phyloP scores from a whole-genome alignment of 768 basidiomycete genomes.

The Mycena haematopus region DNA sequence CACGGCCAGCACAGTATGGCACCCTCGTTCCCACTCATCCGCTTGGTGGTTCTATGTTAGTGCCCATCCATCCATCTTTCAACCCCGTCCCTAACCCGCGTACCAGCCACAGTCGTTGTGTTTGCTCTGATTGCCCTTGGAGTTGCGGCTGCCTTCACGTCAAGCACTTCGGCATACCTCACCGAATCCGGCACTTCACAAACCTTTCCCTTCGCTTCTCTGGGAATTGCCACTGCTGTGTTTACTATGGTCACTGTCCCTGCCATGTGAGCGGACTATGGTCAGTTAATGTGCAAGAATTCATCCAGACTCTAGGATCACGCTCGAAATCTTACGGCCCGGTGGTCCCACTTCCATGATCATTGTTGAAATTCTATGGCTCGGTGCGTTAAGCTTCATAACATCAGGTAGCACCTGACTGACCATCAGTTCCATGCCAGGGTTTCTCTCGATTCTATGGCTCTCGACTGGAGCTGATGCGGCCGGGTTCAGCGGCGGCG shows the following conservation, averaged over 20 bases:
- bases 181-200: too few relatives aligned
- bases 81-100: neutral
- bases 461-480: constrained; percentile 5
- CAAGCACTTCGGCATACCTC: constrained; percentile 2
- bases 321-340: constrained; percentile 15
- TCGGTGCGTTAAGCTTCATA: neutral
- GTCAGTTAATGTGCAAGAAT: neutral
- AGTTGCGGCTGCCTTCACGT: neutral
- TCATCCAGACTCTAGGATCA: constrained; percentile 6
- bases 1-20: neutral
- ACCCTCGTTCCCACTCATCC: neutral
- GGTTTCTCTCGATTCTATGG: constrained; percentile 11
- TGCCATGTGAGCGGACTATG: constrained; percentile 5
- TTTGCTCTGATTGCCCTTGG: constrained; percentile 1
- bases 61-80: neutral
- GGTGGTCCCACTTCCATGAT: constrained; percentile 25
- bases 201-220: constrained; percentile 15
- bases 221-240: constrained; percentile 19
- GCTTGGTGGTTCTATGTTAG: neutral
- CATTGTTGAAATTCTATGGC: constrained; percentile 14
- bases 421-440: neutral
- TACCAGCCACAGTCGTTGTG: neutral
- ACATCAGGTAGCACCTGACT: neutral
- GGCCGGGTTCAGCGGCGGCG: neutral
- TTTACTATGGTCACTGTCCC: constrained; percentile 14